Evolutionary conservation across 192 early-diverging fungal genomes (phyloP).

Genomic region (Coemansia pectinata): DNA sequence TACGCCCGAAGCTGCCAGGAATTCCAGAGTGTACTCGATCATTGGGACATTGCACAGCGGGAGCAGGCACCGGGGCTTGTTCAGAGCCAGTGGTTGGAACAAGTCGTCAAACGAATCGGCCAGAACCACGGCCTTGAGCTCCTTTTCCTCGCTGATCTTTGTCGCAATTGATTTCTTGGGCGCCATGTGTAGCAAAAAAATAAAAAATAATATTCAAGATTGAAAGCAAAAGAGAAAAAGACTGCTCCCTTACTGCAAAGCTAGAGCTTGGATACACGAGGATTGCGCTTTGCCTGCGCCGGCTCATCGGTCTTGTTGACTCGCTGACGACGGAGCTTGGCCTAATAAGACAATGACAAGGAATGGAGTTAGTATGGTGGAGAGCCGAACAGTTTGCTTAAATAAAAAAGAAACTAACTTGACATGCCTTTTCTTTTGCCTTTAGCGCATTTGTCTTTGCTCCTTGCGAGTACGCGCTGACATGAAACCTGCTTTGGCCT

Average conservation of each 20-base stretch:
- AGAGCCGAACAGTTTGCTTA: neutral
- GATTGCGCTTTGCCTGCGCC: conserved; percentile 41
- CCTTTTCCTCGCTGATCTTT: conserved; percentile 58
- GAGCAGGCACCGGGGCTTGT: conserved; percentile 86
- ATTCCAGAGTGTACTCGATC: conserved; percentile 95
- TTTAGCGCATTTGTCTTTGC: conserved; percentile 33
- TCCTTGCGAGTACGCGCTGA: neutral
- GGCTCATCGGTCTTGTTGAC: conserved; percentile 44
- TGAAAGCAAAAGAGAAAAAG: neutral
- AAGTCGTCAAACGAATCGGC: conserved; percentile 87
- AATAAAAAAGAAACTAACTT: neutral
- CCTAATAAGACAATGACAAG: conserved; percentile 5
- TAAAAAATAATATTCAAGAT: neutral
- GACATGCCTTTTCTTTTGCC: conserved; percentile 39
- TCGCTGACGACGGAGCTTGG: conserved; percentile 50
- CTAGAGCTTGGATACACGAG: conserved; percentile 42
- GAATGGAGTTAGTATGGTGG: neutral
- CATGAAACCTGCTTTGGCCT: neutral
- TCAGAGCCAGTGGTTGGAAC: conserved; percentile 83
- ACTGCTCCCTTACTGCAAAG: neutral
- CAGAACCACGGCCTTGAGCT: conserved; percentile 86
- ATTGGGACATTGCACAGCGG: conserved; percentile 95
- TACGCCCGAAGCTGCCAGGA: conserved; percentile 83
- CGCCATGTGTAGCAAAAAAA: conserved; percentile 20
- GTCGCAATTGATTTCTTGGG: conserved; percentile 25